Conservation (phyloP, 352 stramenopile genomes). For the Globisporangium iwayamae region DNA sequence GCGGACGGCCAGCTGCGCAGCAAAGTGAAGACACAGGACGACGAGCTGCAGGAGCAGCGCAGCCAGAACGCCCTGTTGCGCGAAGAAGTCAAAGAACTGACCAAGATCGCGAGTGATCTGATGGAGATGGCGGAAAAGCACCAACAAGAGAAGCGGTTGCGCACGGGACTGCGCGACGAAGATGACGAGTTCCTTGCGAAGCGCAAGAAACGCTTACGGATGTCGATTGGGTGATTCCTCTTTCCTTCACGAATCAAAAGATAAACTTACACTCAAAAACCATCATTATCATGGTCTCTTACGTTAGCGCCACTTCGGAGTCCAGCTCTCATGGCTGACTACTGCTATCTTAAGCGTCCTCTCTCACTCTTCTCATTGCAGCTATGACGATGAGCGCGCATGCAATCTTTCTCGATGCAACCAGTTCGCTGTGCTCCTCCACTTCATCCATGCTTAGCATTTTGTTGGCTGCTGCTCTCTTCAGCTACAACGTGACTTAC, state of each 20-base stretch:
- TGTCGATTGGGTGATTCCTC: conserved; percentile 19
- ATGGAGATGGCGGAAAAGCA: conserved; percentile 67
- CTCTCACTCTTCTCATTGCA: neutral
- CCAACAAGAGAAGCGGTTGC: conserved; percentile 32
- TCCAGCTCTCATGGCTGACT: neutral
- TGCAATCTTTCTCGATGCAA: too few relatives aligned
- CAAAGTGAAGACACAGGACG: conserved; percentile 37
- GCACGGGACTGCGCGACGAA: conserved; percentile 6
- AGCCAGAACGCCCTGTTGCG: conserved; percentile 34
- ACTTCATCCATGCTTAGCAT: too few relatives aligned
- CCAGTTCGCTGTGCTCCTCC: too few relatives aligned
- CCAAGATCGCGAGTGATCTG: conserved; percentile 55
- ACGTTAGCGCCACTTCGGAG: neutral
- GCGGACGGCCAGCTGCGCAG: conserved; percentile 52
- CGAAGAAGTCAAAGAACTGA: conserved; percentile 51
- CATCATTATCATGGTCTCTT: neutral
- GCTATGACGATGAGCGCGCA: too few relatives aligned
- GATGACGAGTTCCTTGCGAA: conserved; percentile 13
- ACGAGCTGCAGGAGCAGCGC: conserved; percentile 33
- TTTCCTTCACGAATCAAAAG: conserved; percentile 3
- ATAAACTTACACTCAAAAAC: conserved; percentile 4
- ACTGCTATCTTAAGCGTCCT: neutral
- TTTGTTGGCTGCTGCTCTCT: neutral
- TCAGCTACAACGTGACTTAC: neutral
- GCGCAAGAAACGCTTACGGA: conserved; percentile 21